Evolutionary conservation across 192 early-diverging fungal genomes (phyloP), one percentile per base, ranked within the genome.

Genomic region (Backusella tuberculispora): DNA sequence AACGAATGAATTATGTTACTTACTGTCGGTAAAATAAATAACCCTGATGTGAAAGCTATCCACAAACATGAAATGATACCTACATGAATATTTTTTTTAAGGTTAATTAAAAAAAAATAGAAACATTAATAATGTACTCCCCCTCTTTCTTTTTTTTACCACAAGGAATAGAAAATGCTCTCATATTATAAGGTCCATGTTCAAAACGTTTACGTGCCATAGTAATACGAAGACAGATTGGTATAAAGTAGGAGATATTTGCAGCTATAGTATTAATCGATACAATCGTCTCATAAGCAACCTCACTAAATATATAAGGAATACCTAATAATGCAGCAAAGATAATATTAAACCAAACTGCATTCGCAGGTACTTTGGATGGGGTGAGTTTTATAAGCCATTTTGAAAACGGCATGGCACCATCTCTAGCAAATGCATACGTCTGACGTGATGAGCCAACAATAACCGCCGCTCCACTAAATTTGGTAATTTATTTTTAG

Each of bases 361-460:
- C 83, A 0, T 73, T 71, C 0, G 84, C 81, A 38, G 85, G 85
- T 1, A 78, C 74, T 42, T 82, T 77, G 10, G 81, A 76, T 2
- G 66, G 6, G 47, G 80, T 78, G 19, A 84, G 72, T 42, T 77
- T 82, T 34, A 80, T 81, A 44, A 82, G 56, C 15, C 80, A 42
- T 5, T 74, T 79, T 0, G 84, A 85, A 5, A 81, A 73, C 8
- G 84, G 81, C 72, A 86, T 67, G 14, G 85, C 85, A 29, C 85
- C 85, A 73, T 86, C 85, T 75, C 85, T 75, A 26, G 83, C 81
- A 63, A 86, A 86, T 1, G 85, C 85, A 64, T 76, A 86, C 50
- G 84, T 81, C 81, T 84, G 84, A 19, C 85, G 80, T 9, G 85
- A 84, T 50, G 69, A 75, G 8, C 81, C 78, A 5, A 86, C 44